phyloP scores from a whole-genome alignment of 768 basidiomycete species.

The Rossbeevera mucosa region DNA sequence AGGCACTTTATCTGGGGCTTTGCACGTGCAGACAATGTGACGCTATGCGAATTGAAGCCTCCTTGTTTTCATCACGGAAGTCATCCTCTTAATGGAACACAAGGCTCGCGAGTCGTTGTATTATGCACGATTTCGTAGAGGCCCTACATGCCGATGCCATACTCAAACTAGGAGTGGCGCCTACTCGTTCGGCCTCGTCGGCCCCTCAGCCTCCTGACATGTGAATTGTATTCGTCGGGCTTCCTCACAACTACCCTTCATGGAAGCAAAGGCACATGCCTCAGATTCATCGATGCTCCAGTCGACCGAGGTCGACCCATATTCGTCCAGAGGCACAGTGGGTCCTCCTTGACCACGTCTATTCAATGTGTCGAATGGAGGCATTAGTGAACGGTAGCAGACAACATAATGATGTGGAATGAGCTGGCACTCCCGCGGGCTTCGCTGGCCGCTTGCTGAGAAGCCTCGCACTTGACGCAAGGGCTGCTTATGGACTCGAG shows the following conservation, averaged over 20 bases:
- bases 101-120: background rate
- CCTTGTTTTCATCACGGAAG: background rate
- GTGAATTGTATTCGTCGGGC: conserved; percentile 8
- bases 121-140: background rate
- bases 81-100: background rate
- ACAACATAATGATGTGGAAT: conserved; percentile 4
- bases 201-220: conserved; percentile 2
- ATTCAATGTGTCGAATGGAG: background rate
- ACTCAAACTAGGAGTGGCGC: background rate
- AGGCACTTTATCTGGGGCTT: background rate
- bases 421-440: conserved; percentile 14
- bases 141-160: background rate
- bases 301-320: background rate
- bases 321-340: background rate
- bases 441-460: conserved; percentile 8
- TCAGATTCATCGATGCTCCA: background rate
- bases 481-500: conserved; percentile 9
- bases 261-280: background rate
- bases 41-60: background rate
- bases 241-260: conserved; percentile 17
- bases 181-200: background rate
- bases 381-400: conserved; percentile 6
- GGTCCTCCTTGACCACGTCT: background rate
- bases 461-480: conserved; percentile 19
- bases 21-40: background rate